Conservation (phyloP, 129 eudicot genomes). For the Chrysanthemum makinoi region DNA sequence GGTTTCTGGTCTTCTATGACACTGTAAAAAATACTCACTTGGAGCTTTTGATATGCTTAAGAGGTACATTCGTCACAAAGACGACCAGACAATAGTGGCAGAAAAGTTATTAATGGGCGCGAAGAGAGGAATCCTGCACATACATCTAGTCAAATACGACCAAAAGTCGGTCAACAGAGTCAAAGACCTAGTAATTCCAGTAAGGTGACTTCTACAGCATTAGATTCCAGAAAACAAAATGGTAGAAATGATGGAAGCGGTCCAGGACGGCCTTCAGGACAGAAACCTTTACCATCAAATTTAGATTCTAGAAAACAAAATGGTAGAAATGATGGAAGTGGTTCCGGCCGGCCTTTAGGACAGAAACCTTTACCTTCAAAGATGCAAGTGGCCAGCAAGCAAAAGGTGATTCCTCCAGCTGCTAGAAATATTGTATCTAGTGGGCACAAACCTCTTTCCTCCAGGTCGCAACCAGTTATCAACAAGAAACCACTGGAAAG, state of each 20-base stretch:
- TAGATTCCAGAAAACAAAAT: slow-evolving; percentile 46
- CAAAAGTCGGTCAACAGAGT: slow-evolving; percentile 37
- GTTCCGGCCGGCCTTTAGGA: slow-evolving; percentile 65
- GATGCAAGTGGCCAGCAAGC: slow-evolving; percentile 24
- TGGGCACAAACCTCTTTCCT: slow-evolving; percentile 35
- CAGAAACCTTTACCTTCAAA: slow-evolving; percentile 47
- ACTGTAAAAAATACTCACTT: slow-evolving; percentile 38
- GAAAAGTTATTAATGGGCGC: slow-evolving; percentile 38
- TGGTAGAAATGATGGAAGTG: slow-evolving; percentile 59
- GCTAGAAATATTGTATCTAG: slow-evolving; percentile 37
- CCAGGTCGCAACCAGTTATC: slow-evolving; percentile 35
- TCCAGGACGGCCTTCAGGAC: slow-evolving; percentile 63
- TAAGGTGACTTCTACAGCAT: slow-evolving; percentile 25
- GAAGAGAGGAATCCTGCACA: slow-evolving; percentile 47
- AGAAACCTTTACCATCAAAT: slow-evolving; percentile 32
- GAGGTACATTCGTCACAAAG: slow-evolving; percentile 55
- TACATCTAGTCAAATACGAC: slow-evolving; percentile 35
- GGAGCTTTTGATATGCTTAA: slow-evolving; percentile 55
- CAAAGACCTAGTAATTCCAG: slow-evolving; percentile 40
- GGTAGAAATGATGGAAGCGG: slow-evolving; percentile 63
- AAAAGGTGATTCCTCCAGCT: slow-evolving; percentile 40
- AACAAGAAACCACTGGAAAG: slow-evolving; percentile 38
- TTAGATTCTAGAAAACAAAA: slow-evolving; percentile 50
- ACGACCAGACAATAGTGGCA: slow-evolving; percentile 43
- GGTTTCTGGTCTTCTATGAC: background rate